phyloP scores from a whole-genome alignment of 495 filamentous ascomycete genomes.

The Penicillium silybi region DNA sequence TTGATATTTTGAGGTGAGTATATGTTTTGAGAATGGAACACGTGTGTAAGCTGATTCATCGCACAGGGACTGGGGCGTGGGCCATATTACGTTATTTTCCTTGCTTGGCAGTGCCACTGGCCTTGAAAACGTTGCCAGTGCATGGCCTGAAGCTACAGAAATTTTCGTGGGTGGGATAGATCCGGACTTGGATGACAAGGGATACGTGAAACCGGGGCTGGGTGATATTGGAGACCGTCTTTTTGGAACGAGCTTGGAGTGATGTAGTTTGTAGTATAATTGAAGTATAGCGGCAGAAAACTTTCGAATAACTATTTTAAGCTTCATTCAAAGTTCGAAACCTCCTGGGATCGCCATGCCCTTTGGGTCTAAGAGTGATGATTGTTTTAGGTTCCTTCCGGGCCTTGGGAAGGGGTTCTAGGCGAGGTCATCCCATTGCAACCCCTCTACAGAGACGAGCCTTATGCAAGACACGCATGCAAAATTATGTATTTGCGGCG shows the following conservation, averaged over 20 bases:
- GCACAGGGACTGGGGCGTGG: slow-evolving; percentile 71
- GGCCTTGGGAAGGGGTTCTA: background rate
- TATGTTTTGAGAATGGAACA: background rate
- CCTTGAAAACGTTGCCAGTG: slow-evolving; percentile 59
- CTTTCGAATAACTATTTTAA: background rate
- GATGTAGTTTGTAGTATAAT: background rate
- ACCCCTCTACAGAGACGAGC: background rate
- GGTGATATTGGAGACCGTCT: slow-evolving; percentile 87
- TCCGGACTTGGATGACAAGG: slow-evolving; percentile 58
- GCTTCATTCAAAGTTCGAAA: background rate
- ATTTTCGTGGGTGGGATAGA: slow-evolving; percentile 79
- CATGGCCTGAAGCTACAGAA: slow-evolving; percentile 67
- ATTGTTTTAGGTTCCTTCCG: background rate
- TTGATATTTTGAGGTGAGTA: slow-evolving; percentile 62
- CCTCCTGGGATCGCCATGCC: background rate
- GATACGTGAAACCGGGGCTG: slow-evolving; percentile 82
- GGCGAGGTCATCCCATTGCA: background rate
- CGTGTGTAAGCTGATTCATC: background rate
- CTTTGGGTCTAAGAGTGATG: background rate
- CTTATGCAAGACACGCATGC: too few relatives aligned
- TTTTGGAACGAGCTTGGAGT: slow-evolving; percentile 58
- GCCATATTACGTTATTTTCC: slow-evolving; percentile 66
- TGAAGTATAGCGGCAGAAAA: background rate
- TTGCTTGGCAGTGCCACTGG: slow-evolving; percentile 66
- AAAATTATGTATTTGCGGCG: background rate